These are phyloP conservation scores for Hypoxylon lienhwacheense DNA, from an alignment of 495 filamentous ascomycete genomes.

Conservation along the genomic window DNA sequence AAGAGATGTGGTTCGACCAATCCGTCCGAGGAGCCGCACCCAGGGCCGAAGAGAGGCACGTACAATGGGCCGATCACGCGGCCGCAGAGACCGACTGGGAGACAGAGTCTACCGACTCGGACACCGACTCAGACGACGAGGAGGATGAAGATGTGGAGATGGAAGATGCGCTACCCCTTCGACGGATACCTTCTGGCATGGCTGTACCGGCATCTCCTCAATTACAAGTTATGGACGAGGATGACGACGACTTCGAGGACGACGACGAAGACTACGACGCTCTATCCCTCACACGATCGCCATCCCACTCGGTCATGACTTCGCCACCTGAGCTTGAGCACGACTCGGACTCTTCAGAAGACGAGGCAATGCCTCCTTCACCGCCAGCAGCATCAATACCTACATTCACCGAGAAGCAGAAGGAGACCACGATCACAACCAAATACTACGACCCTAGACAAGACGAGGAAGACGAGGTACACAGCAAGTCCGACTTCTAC, in stretches of 20 bases:
- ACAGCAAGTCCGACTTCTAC: constrained; percentile 54
- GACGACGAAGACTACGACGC: constrained; percentile 72
- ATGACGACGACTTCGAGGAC: constrained; percentile 61
- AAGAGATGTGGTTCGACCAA: constrained; percentile 98
- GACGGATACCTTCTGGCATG: constrained; percentile 47
- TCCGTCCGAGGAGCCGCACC: constrained; percentile 74
- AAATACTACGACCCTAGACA: constrained; percentile 49
- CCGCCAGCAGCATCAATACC: constrained; percentile 68
- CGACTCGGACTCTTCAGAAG: constrained; percentile 66
- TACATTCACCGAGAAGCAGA: constrained; percentile 69
- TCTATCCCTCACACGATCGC: constrained; percentile 71
- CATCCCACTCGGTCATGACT: constrained; percentile 60
- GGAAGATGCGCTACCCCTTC: constrained; percentile 51
- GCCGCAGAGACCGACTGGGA: constrained; percentile 74
- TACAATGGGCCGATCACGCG: constrained; percentile 85
- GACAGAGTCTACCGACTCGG: constrained; percentile 63
- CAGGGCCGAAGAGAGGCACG: constrained; percentile 63
- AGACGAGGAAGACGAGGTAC: constrained; percentile 41
- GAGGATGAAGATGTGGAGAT: constrained; percentile 51
- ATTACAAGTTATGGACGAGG: constrained; percentile 42
- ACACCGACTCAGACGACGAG: constrained; percentile 56
- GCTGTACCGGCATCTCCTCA: constrained; percentile 36
- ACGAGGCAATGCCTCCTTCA: constrained; percentile 79
- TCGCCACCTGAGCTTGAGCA: constrained; percentile 77
- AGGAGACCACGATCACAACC: constrained; percentile 56